Conservation (phyloP, 2,329 filamentous ascomycete species). For the Penicillium rolfsii region DNA sequence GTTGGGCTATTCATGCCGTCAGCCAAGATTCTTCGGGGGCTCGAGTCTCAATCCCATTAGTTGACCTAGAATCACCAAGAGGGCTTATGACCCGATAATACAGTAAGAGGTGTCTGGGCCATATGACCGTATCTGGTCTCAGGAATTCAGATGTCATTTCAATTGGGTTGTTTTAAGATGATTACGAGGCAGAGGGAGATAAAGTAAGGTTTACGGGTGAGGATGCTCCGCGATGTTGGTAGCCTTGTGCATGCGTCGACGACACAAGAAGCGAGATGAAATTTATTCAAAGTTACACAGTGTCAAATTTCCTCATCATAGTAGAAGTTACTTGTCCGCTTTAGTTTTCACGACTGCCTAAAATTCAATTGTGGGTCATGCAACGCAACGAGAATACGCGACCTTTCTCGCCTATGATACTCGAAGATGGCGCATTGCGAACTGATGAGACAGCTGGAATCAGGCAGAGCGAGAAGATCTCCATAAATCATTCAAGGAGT, state of each 20-base stretch:
- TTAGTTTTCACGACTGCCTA: neutral
- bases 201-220: too few species aligned
- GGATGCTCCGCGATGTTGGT: neutral
- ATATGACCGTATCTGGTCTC: neutral
- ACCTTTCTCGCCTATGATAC: neutral
- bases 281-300: neutral
- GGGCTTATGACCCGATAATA: neutral
- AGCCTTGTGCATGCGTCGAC: neutral
- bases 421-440: neutral
- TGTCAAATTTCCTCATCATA: neutral
- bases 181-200: neutral
- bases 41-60: neutral
- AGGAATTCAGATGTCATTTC: neutral
- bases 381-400: neutral
- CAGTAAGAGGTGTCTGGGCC: neutral
- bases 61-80: too few species aligned
- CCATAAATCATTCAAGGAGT: neutral
- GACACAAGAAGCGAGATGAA: neutral
- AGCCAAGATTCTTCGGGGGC: too few species aligned
- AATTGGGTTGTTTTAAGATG: neutral
- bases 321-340: neutral
- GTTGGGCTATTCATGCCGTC: too few species aligned
- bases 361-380: neutral
- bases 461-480: neutral
- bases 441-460: neutral